Percentiles rank a stretch among this genome's conserved stretches.
These are phyloP conservation scores for Pelargonium australe DNA, from an alignment of 441 rosid species.

Conservation along the genomic window DNA sequence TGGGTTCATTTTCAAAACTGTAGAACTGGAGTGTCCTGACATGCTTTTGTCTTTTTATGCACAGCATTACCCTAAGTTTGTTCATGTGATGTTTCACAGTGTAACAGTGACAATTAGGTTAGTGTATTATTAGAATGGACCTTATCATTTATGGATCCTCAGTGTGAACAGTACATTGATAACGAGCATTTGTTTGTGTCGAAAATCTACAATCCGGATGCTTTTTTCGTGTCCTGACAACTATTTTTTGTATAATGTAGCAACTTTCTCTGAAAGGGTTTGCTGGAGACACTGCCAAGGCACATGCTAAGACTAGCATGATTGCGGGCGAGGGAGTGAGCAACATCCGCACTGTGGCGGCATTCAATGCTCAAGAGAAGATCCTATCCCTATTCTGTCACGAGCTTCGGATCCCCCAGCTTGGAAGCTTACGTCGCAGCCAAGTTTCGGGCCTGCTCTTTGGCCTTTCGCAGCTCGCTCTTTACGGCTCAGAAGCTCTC, in stretches of 20 bases:
- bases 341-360: constrained; percentile 79
- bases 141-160: too few species aligned
- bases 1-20: constrained; percentile 15
- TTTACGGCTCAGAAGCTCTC: constrained; percentile 84
- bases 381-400: constrained; percentile 51
- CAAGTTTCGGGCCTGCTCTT: constrained; percentile 62
- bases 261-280: constrained; percentile 1
- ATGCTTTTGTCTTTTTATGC: constrained; percentile 10
- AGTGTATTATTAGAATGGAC: not conserved
- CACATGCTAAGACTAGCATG: constrained; percentile 79
- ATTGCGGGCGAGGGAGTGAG: constrained; percentile 78
- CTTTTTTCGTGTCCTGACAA: not conserved
- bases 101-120: constrained; percentile 2
- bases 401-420: constrained; percentile 63
- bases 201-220: too few species aligned
- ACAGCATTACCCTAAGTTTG: constrained; percentile 13
- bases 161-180: not conserved
- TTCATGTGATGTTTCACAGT: constrained; percentile 24
- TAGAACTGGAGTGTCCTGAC: not conserved
- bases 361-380: constrained; percentile 74
- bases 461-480: constrained; percentile 91
- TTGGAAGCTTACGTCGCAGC: constrained; percentile 53
- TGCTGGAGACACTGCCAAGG: constrained; percentile 32
- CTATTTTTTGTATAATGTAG: not conserved
- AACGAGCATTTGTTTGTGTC: not conserved